Base-by-base conservation (phyloP, 2,329 filamentous ascomycete genomes). In the Delphinella strobiligena region DNA sequence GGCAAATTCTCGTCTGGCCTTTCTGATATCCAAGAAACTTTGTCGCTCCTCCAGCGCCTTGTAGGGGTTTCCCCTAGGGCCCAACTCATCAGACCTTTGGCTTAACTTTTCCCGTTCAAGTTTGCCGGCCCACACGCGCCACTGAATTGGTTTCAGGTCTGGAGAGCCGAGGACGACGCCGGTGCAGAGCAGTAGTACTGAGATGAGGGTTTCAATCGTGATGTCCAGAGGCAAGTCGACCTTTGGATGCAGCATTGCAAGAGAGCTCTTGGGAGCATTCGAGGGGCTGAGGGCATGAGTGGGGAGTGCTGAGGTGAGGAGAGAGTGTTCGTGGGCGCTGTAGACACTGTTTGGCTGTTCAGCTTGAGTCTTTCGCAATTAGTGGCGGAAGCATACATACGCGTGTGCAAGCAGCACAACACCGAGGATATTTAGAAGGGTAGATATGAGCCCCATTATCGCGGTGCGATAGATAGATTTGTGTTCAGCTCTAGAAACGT, bases 321-420 rank as follows among this genome's bases (percentile, higher is more conserved):
- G 71, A 5, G 85, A 82, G 64, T 94, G 84, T 65, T 98, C 91
- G 62, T 94, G 83, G 34, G 88, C 87, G 37, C 91, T 98, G 64
- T 96, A 98, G 64, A 88, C 93, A 47, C 91, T 98, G 57, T 39
- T 39, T 35, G 43, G 17, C 34, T 45, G 18, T 36, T 46, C 43
- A 42, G 42, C 30, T 37, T 17, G 24, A 19, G 18, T 29, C 16
- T 29, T n/a, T 39, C 24, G 42, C 9, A 15, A 8, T 12, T 12
- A 31, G 9, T n/a, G 18, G 29, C 16, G 19, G 37, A 24, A 19
- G 17, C 19, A 31, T 24, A 59, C 83, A 62, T 78, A 95, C 89
- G 88, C 84, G 62, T 95, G 89, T 34, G 79, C 76, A 14, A 95
- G 72, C 48, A 95, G 72, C 40, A 93, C 51, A 10, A 89, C 68